Conservation (phyloP, 805 yeast genomes). For the Starmerella bacillaris region DNA sequence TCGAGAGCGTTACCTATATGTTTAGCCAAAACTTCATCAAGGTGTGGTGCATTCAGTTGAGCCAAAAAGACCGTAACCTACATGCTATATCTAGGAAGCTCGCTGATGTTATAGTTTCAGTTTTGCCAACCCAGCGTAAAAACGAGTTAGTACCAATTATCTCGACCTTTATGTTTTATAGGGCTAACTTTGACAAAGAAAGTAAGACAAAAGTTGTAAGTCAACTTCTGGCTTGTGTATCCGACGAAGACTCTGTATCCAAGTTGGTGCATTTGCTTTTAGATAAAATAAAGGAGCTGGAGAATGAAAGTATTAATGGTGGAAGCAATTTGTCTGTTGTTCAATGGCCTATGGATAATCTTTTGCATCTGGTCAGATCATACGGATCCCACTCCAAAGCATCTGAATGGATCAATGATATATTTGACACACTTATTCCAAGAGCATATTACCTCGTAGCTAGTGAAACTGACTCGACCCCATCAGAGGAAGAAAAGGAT, state of each 20-base stretch:
- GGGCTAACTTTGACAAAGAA: constrained; percentile 51
- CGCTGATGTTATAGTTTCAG: constrained; percentile 21
- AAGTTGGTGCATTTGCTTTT: constrained; percentile 17
- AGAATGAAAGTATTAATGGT: no score
- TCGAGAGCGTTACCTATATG: constrained; percentile 14
- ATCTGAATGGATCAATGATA: constrained; percentile 22
- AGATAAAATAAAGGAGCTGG: no score
- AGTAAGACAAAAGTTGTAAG: constrained; percentile 57
- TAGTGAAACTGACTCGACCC: background rate
- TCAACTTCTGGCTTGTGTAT: constrained; percentile 22
- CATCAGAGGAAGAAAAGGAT: constrained; percentile 4
- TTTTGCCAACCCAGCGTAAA: constrained; percentile 1
- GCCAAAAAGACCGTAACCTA: constrained; percentile 45
- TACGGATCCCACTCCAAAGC: constrained; percentile 12
- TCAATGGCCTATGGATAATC: constrained; percentile 43
- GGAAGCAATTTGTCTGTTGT: background rate
- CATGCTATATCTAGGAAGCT: constrained; percentile 46
- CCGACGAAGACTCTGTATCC: constrained; percentile 5
- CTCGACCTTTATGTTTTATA: constrained; percentile 7
- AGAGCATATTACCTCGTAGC: constrained; percentile 26
- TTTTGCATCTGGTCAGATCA: constrained; percentile 29
- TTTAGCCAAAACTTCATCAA: constrained; percentile 17
- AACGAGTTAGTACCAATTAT: constrained; percentile 7
- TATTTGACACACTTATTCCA: constrained; percentile 27
- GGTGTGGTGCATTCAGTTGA: constrained; percentile 60